phyloP scores from a whole-genome alignment of 306 rosid species.

The Alnus glutinosa region DNA sequence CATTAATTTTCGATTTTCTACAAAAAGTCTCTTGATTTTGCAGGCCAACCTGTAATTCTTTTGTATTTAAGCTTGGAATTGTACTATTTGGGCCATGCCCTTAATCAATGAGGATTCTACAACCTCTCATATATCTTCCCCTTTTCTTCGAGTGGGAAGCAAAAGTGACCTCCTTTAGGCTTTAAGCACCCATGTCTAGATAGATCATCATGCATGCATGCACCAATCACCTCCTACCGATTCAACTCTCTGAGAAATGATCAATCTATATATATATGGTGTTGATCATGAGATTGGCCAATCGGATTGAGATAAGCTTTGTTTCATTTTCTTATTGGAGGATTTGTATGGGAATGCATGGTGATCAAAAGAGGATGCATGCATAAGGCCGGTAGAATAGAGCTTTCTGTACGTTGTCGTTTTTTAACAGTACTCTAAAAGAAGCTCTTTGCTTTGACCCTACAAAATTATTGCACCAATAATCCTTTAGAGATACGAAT shows the following conservation, averaged over 20 bases:
- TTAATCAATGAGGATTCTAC: constrained; percentile 36
- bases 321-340: constrained; percentile 15
- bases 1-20: neutral
- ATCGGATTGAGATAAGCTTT: constrained; percentile 8
- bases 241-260: constrained; percentile 17
- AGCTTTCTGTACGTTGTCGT: constrained; percentile 41
- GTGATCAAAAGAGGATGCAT: constrained; percentile 30
- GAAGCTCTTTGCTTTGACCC: constrained; percentile 50
- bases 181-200: constrained; percentile 35
- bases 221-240: constrained; percentile 10
- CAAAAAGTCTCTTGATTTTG: constrained; percentile 21
- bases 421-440: constrained; percentile 49
- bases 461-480: constrained; percentile 44
- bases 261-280: neutral
- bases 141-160: constrained; percentile 45
- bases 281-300: neutral
- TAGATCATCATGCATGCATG: constrained; percentile 12
- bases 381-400: constrained; percentile 37
- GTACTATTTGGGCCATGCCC: constrained; percentile 30
- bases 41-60: constrained; percentile 32
- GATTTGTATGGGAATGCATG: constrained; percentile 26
- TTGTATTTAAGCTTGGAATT: constrained; percentile 40
- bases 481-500: constrained; percentile 43
- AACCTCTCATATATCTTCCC: constrained; percentile 13
- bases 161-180: constrained; percentile 48